phyloP scores from a whole-genome alignment of 192 early-diverging fungal species.

The Obelidium mucronatum region DNA sequence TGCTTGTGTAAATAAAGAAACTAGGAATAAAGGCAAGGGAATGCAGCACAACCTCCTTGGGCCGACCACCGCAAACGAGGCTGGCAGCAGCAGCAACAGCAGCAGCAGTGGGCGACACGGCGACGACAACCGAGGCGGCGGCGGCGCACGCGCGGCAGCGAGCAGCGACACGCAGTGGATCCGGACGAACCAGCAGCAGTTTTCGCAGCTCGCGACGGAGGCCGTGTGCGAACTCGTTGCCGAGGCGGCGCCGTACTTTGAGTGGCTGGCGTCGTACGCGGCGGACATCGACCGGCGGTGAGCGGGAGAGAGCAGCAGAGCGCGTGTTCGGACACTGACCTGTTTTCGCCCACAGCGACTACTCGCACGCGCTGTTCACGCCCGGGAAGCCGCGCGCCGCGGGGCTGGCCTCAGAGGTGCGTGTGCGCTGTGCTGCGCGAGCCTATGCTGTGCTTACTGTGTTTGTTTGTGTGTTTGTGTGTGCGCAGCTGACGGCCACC shows the following conservation, averaged over 20 bases:
- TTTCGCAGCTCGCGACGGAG: too few relatives aligned
- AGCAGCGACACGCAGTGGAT: not conserved
- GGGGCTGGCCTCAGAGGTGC: too few relatives aligned
- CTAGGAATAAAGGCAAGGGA: too few relatives aligned
- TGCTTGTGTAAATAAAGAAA: too few relatives aligned
- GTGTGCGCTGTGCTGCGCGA: too few relatives aligned
- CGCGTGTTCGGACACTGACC: not conserved
- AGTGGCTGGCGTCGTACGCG: not conserved
- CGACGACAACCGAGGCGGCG: not conserved
- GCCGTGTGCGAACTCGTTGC: not conserved
- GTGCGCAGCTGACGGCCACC: too few relatives aligned
- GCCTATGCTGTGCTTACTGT: too few relatives aligned
- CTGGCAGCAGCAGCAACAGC: slow-evolving; percentile 2
- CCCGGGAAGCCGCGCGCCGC: not conserved
- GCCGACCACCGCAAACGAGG: too few relatives aligned
- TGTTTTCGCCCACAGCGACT: not conserved
- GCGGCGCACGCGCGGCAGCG: not conserved
- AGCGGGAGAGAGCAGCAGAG: too few relatives aligned
- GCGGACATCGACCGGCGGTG: not conserved
- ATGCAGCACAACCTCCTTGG: too few relatives aligned
- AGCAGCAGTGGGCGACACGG: not conserved
- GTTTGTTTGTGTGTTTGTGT: too few relatives aligned
- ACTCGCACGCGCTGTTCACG: not conserved
- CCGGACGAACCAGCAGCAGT: not conserved
- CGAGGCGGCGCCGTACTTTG: not conserved